Evolutionary conservation across 352 stramenopile genomes (phyloP).

Genomic region (Aphanomyces stellatus): DNA sequence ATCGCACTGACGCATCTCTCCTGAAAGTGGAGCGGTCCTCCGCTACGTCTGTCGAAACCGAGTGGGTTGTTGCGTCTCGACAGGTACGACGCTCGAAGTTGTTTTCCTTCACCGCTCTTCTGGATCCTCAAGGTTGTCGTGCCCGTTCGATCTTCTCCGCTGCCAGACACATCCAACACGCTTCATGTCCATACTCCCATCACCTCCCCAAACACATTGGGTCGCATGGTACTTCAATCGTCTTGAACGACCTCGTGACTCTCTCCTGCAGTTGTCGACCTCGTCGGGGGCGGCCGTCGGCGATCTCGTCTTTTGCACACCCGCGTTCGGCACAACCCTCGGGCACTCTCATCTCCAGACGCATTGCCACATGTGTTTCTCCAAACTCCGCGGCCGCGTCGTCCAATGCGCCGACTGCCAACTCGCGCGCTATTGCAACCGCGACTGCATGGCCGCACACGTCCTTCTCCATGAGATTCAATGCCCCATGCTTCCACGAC

Average conservation of each 20-base stretch:
- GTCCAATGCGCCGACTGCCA: slow-evolving; percentile 11
- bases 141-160: neutral
- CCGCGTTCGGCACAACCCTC: neutral
- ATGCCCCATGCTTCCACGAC: neutral
- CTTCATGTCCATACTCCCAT: neutral
- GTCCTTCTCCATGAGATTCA: neutral
- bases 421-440: slow-evolving; percentile 9
- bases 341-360: neutral
- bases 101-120: too few species aligned
- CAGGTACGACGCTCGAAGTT: neutral
- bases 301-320: slow-evolving; percentile 5
- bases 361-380: slow-evolving; percentile 9
- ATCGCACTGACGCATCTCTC: neutral
- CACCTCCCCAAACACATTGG: neutral
- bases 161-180: neutral
- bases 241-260: too few species aligned
- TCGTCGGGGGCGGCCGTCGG: neutral
- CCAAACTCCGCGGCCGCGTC: neutral
- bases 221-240: neutral
- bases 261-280: neutral
- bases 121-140: neutral
- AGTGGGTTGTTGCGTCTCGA: neutral
- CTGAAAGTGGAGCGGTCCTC: neutral
- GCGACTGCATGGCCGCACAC: slow-evolving; percentile 9
- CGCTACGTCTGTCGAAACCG: neutral